A percentile compares a stretch with the other conserved stretches of the same genome.
Conservation (phyloP, 75 land plant species). For the Chamaecyparis obtusa region DNA sequence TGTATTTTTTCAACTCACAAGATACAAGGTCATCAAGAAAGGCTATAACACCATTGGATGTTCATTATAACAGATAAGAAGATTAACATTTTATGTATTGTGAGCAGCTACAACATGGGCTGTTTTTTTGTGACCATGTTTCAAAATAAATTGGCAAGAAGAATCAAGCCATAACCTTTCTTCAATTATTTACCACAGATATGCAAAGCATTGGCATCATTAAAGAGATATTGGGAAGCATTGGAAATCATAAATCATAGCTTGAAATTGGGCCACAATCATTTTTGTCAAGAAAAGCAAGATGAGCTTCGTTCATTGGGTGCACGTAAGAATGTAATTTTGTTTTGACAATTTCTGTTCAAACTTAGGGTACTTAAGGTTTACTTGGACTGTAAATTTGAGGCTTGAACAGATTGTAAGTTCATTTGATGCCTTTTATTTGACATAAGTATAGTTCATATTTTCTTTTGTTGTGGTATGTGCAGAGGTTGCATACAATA, state of each 20-base stretch:
- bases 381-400: neutral
- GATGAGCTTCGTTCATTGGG: constrained; percentile 78
- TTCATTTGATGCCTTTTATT: neutral
- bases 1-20: neutral
- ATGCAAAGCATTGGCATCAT: constrained; percentile 68
- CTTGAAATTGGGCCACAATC: constrained; percentile 36
- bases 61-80: neutral
- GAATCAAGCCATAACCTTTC: neutral
- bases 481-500: constrained; percentile 72
- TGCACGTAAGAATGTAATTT: constrained; percentile 56
- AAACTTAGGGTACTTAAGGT: neutral
- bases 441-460: neutral
- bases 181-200: constrained; percentile 35
- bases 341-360: neutral
- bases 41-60: neutral
- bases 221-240: constrained; percentile 71
- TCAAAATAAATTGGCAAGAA: neutral
- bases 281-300: constrained; percentile 41
- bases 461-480: neutral
- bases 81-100: neutral
- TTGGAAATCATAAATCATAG: constrained; percentile 68
- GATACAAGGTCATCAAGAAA: neutral
- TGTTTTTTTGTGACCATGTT: neutral
- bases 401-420: neutral
- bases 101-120: neutral